These are phyloP conservation scores for Echites panduratus DNA, from an alignment of 257 asterid species.

Conservation along the genomic window DNA sequence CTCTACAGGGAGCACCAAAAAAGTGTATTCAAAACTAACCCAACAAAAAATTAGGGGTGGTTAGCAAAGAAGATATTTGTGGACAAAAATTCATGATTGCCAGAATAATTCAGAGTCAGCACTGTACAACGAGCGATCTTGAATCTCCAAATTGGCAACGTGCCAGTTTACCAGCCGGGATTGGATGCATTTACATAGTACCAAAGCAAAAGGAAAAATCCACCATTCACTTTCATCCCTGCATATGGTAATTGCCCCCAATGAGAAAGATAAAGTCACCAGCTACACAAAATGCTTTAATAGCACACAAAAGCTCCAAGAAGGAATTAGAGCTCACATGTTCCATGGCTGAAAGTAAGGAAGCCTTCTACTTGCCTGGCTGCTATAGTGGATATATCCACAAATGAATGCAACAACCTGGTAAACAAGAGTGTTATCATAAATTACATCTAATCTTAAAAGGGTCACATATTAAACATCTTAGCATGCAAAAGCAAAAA, in stretches of 20 bases:
- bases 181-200: slow-evolving; percentile 81
- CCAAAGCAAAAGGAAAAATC: slow-evolving; percentile 85
- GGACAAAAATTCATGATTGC: slow-evolving; percentile 57
- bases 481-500: not conserved
- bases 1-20: slow-evolving; percentile 30
- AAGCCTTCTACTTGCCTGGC: slow-evolving; percentile 54
- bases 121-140: slow-evolving; percentile 89
- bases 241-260: slow-evolving; percentile 23
- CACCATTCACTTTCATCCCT: slow-evolving; percentile 99
- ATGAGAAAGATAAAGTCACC: not conserved
- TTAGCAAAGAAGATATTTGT: slow-evolving; percentile 34
- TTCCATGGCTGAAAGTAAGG: slow-evolving; percentile 95
- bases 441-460: not conserved
- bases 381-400: slow-evolving; percentile 59
- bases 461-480: not conserved
- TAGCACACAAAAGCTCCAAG: not conserved
- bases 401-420: slow-evolving; percentile 88
- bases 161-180: slow-evolving; percentile 90
- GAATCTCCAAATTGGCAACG: slow-evolving; percentile 91
- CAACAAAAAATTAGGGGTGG: slow-evolving; percentile 57
- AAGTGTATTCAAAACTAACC: slow-evolving; percentile 37
- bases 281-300: not conserved
- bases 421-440: not conserved
- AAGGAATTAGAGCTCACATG: slow-evolving; percentile 48
- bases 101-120: slow-evolving; percentile 86